These are phyloP conservation scores for Phytophthora nicotianae DNA, from an alignment of 352 stramenopile genomes.

Conservation along the genomic window DNA sequence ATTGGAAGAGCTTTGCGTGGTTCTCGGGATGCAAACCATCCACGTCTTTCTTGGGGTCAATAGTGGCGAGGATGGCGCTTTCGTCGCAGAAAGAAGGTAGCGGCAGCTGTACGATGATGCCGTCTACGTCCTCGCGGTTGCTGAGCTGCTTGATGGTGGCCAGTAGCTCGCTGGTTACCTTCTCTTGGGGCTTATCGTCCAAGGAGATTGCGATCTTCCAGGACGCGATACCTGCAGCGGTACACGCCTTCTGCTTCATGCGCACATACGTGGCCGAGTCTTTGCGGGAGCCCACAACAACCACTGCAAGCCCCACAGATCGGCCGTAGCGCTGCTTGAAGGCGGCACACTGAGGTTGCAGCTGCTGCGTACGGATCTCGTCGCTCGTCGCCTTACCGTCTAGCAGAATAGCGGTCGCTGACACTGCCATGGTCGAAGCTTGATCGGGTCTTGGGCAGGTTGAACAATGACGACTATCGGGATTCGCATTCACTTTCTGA, in stretches of 20 bases:
- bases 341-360: conserved; percentile 70
- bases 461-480: conserved; percentile 23
- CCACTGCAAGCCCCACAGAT: conserved; percentile 95
- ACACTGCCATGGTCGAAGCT: background rate
- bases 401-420: conserved; percentile 34
- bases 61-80: conserved; percentile 89
- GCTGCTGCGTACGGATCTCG: conserved; percentile 77
- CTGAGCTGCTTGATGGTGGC: conserved; percentile 73
- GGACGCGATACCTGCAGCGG: conserved; percentile 91
- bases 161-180: conserved; percentile 42
- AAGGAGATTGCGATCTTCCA: conserved; percentile 78
- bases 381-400: conserved; percentile 91
- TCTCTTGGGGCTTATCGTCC: conserved; percentile 13
- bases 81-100: conserved; percentile 95
- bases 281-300: conserved; percentile 95
- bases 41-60: conserved; percentile 96
- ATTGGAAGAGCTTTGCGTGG: conserved; percentile 92
- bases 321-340: conserved; percentile 55
- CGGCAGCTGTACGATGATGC: conserved; percentile 92
- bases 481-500: conserved; percentile 15
- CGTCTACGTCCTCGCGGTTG: conserved; percentile 69
- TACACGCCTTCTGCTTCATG: conserved; percentile 99
- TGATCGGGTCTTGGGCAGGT: conserved; percentile 17
- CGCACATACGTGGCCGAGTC: conserved; percentile 98
- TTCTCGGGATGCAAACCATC: conserved; percentile 98